Conservation (phyloP, 192 early-diverging fungal species). For the Coemansia sp. region DNA sequence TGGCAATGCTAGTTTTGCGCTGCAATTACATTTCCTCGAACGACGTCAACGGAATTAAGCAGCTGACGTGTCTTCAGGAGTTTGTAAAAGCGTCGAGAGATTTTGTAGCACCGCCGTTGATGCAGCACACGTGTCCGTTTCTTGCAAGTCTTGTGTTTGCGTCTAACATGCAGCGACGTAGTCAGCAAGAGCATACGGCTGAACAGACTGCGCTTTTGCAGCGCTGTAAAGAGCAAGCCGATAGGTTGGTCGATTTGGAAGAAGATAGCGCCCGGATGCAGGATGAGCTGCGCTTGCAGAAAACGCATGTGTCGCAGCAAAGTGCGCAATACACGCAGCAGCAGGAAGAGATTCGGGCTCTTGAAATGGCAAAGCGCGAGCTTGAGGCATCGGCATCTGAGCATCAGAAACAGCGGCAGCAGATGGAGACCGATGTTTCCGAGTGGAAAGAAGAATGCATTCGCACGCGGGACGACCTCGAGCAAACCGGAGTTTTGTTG, state of each 20-base stretch:
- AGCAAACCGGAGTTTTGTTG: conserved; percentile 2
- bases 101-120: background rate
- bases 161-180: background rate
- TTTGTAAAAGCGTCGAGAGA: background rate
- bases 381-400: background rate
- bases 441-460: conserved; percentile 36
- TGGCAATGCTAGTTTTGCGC: conserved; percentile 6
- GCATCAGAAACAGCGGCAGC: conserved; percentile 1
- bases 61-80: background rate
- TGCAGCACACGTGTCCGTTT: background rate
- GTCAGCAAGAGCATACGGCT: background rate
- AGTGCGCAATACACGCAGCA: background rate
- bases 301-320: background rate
- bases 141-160: conserved; percentile 3
- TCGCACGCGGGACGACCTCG: conserved; percentile 9
- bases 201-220: background rate
- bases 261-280: background rate
- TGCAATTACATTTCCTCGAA: background rate
- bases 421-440: conserved; percentile 11
- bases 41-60: background rate
- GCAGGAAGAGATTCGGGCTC: background rate
- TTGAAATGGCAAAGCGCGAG: conserved; percentile 2
- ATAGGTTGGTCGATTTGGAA: background rate
- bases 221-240: background rate
- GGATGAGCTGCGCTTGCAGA: background rate